Conservation (phyloP, 495 filamentous ascomycete genomes). For the Daldinia loculata region DNA sequence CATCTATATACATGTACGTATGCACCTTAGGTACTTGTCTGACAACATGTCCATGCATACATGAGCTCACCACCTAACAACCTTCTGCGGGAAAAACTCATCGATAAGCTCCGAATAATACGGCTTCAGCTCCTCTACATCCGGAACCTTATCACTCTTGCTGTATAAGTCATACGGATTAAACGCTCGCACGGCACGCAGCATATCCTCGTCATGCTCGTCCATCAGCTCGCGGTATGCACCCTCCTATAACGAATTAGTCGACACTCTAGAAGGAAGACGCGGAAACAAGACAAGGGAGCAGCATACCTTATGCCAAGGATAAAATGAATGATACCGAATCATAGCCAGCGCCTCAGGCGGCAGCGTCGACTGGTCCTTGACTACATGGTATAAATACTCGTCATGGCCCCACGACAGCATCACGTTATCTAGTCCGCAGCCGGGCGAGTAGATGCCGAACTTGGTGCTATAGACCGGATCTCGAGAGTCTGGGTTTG, state of each 20-base stretch:
- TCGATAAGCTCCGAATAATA: slow-evolving; percentile 88
- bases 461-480: slow-evolving; percentile 72
- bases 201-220: slow-evolving; percentile 78
- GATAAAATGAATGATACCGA: slow-evolving; percentile 88
- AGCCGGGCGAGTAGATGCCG: slow-evolving; percentile 80
- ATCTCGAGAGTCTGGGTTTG: slow-evolving; percentile 74
- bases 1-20: too few relatives aligned
- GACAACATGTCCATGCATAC: too few relatives aligned
- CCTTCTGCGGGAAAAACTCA: slow-evolving; percentile 81
- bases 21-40: too few relatives aligned
- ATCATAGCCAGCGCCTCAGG: slow-evolving; percentile 88
- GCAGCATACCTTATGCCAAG: slow-evolving; percentile 70
- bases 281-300: neutral
- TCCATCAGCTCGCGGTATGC: slow-evolving; percentile 84
- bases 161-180: slow-evolving; percentile 93
- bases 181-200: slow-evolving; percentile 83
- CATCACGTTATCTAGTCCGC: slow-evolving; percentile 85
- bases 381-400: slow-evolving; percentile 85
- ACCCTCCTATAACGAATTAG: slow-evolving; percentile 53
- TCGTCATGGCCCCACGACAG: slow-evolving; percentile 93
- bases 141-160: slow-evolving; percentile 84
- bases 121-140: slow-evolving; percentile 76
- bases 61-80: slow-evolving; percentile 68
- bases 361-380: slow-evolving; percentile 79
- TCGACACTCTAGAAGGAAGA: too few relatives aligned